phyloP scores from a whole-genome alignment of 2,329 filamentous ascomycete species.

The Fusarium sp. region DNA sequence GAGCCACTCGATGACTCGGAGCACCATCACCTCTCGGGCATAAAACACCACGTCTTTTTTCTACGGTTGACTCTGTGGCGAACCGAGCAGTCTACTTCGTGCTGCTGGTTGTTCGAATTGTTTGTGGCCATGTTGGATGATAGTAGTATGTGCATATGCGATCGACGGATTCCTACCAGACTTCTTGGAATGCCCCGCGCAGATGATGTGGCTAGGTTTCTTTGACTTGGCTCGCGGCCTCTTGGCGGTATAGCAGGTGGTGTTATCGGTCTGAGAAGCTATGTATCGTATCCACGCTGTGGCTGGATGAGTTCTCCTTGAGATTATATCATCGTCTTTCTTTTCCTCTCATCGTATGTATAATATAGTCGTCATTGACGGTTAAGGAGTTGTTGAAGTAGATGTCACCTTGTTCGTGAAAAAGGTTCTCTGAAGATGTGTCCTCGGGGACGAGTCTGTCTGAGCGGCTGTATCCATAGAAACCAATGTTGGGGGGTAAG shows the following conservation, averaged over 20 bases:
- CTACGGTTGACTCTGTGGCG: neutral
- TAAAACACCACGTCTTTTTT: neutral
- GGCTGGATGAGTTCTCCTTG: too few relatives aligned
- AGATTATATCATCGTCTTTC: too few relatives aligned
- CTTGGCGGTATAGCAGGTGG: too few relatives aligned
- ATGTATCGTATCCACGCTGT: neutral
- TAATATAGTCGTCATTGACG: neutral
- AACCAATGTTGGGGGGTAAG: neutral
- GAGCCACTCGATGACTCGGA: too few relatives aligned
- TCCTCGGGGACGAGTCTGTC: neutral
- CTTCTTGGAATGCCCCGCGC: too few relatives aligned
- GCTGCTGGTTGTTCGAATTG: too few relatives aligned
- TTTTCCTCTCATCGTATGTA: neutral
- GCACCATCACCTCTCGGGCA: too few relatives aligned
- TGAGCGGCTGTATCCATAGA: neutral
- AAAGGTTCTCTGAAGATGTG: neutral
- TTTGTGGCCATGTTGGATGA: too few relatives aligned
- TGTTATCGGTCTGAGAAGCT: neutral
- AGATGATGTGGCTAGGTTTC: too few relatives aligned
- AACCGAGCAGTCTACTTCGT: neutral
- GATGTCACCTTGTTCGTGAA: accelerated
- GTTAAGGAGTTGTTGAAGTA: neutral
- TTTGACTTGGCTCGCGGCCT: too few relatives aligned
- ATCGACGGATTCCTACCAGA: too few relatives aligned
- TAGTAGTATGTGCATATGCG: too few relatives aligned